Evolutionary conservation across 148 eudicot species (phyloP).

Genomic region (Rhododendron kiyosumense): DNA sequence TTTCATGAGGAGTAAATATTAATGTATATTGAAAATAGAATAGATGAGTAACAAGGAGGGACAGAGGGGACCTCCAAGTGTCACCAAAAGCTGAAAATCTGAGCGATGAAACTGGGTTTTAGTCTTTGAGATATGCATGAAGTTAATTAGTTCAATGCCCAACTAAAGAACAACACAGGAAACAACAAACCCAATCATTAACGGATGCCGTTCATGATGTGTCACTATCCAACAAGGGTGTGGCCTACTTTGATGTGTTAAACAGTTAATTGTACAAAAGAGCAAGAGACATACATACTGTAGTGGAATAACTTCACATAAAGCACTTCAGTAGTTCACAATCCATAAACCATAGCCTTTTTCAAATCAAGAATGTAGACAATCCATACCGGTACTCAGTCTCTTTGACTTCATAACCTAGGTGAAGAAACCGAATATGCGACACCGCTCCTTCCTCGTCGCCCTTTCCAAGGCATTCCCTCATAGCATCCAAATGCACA

Average conservation of each 20-base stretch:
- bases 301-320: neutral
- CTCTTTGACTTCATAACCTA: conserved; percentile 61
- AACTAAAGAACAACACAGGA: neutral
- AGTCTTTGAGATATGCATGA: neutral
- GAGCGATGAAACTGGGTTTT: neutral
- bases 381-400: conserved; percentile 63
- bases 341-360: neutral
- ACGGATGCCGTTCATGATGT: neutral
- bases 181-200: neutral
- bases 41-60: neutral
- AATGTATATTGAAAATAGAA: neutral
- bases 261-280: neutral
- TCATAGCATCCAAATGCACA: conserved; percentile 76
- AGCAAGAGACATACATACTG: neutral
- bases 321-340: neutral
- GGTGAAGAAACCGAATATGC: conserved; percentile 64
- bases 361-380: neutral
- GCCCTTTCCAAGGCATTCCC: conserved; percentile 33
- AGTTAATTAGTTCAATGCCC: neutral
- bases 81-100: neutral
- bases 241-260: neutral
- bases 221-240: neutral
- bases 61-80: neutral
- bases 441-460: conserved; percentile 48
- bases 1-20: neutral